phyloP scores from a whole-genome alignment of 2,329 filamentous ascomycete species.

The Colletotrichum eremochloae region DNA sequence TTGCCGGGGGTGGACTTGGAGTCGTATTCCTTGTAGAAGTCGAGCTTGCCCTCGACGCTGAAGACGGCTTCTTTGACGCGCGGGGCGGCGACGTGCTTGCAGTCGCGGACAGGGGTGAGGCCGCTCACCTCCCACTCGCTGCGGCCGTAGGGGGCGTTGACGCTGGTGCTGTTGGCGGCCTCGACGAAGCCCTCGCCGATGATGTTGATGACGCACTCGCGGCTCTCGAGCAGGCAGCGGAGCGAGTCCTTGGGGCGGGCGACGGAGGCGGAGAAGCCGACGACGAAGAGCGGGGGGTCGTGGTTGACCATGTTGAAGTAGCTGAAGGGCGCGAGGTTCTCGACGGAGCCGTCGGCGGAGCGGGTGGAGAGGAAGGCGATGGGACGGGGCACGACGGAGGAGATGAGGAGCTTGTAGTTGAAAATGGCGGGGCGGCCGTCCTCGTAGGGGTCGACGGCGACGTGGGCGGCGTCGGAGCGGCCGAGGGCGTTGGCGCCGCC shows the following conservation, averaged over 20 bases:
- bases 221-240: conserved; percentile 76
- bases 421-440: conserved; percentile 73
- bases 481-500: conserved; percentile 69
- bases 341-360: conserved; percentile 68
- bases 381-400: conserved; percentile 84
- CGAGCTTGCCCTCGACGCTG: conserved; percentile 83
- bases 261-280: conserved; percentile 63
- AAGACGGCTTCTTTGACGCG: conserved; percentile 88
- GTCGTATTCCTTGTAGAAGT: conserved; percentile 83
- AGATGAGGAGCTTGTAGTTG: conserved; percentile 96
- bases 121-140: conserved; percentile 76
- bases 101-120: conserved; percentile 76
- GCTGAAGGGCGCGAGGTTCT: conserved; percentile 87
- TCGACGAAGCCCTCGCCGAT: conserved; percentile 88
- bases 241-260: conserved; percentile 81
- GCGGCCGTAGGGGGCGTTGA: conserved; percentile 82
- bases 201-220: conserved; percentile 89
- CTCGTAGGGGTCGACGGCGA: conserved; percentile 85
- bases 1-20: conserved; percentile 77
- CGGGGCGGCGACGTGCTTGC: conserved; percentile 75
- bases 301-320: conserved; percentile 89
- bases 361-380: conserved; percentile 75
- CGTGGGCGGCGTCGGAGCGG: conserved; percentile 74
- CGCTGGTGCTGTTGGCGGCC: conserved; percentile 84
- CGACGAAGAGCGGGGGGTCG: conserved; percentile 86